phyloP scores from a whole-genome alignment of 139 green algal genomes.

The Micractinium conductrix region DNA sequence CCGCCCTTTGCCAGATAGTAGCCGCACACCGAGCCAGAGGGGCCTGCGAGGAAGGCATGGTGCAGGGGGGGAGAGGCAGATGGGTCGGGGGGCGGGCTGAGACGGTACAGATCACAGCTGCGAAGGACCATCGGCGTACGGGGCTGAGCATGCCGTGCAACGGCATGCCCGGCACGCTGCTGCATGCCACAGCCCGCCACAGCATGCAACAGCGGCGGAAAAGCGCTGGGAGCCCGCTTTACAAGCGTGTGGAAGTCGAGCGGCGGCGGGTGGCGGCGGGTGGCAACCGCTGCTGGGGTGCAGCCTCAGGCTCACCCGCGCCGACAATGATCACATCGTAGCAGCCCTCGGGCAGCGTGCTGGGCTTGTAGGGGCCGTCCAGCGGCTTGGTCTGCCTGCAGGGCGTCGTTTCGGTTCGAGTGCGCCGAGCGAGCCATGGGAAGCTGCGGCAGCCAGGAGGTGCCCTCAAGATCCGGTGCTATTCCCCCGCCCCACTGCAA shows the following conservation, averaged over 20 bases:
- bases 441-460: too few species aligned
- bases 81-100: too few species aligned
- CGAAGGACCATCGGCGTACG: too few species aligned
- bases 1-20: constrained; percentile 79
- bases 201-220: too few species aligned
- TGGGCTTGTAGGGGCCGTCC: constrained; percentile 57
- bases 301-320: constrained; percentile 39
- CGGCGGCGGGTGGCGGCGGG: not conserved
- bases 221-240: too few species aligned
- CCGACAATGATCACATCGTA: constrained; percentile 91
- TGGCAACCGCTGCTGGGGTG: not conserved
- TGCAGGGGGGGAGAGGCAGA: not conserved
- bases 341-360: constrained; percentile 68
- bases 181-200: too few species aligned
- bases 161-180: too few species aligned
- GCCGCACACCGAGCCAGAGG: constrained; percentile 74
- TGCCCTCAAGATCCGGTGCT: too few species aligned
- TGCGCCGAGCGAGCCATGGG: too few species aligned
- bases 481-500: not conserved
- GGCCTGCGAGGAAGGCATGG: constrained; percentile 55
- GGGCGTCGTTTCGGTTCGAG: not conserved
- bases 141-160: too few species aligned
- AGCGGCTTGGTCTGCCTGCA: constrained; percentile 44
- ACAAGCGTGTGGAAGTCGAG: too few species aligned
- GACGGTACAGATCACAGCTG: too few species aligned